These are phyloP conservation scores for Xerocomellus dryophilus DNA, from an alignment of 768 basidiomycete genomes.

Conservation along the genomic window DNA sequence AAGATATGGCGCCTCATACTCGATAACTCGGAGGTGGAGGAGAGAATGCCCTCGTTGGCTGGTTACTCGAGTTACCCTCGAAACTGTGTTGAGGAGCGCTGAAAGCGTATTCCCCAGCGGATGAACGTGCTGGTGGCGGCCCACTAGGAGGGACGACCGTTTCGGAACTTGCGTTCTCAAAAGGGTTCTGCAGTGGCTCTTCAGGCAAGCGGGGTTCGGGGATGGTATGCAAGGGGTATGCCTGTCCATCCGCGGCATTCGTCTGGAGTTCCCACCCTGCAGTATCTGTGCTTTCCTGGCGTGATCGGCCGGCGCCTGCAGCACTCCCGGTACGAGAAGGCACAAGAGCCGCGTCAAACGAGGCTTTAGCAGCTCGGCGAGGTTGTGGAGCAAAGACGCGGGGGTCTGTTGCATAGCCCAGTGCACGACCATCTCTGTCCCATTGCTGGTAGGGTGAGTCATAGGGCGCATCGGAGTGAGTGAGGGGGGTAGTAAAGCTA, in stretches of 20 bases:
- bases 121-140: slow-evolving; percentile 7
- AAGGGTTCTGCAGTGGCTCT: slow-evolving; percentile 25
- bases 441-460: slow-evolving; percentile 45
- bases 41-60: slow-evolving; percentile 1
- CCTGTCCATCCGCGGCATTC: slow-evolving; percentile 25
- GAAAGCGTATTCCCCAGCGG: slow-evolving; percentile 25
- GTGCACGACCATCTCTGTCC: slow-evolving; percentile 48
- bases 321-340: slow-evolving; percentile 15
- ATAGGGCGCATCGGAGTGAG: slow-evolving; percentile 31
- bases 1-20: neutral
- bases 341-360: slow-evolving; percentile 15
- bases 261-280: slow-evolving; percentile 31
- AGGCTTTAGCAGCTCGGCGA: slow-evolving; percentile 19
- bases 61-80: slow-evolving; percentile 5
- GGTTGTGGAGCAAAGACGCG: slow-evolving; percentile 53
- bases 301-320: slow-evolving; percentile 6
- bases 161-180: slow-evolving; percentile 21
- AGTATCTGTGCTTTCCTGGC: slow-evolving; percentile 31
- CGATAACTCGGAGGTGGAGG: slow-evolving; percentile 25
- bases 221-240: slow-evolving; percentile 23
- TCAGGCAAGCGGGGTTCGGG: slow-evolving; percentile 5
- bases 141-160: slow-evolving; percentile 14
- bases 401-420: slow-evolving; percentile 46
- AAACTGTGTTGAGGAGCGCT: slow-evolving; percentile 25
- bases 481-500: slow-evolving; percentile 34